phyloP scores from a whole-genome alignment of 1,284 basidiomycete genomes.

The Retiboletus fuscus region DNA sequence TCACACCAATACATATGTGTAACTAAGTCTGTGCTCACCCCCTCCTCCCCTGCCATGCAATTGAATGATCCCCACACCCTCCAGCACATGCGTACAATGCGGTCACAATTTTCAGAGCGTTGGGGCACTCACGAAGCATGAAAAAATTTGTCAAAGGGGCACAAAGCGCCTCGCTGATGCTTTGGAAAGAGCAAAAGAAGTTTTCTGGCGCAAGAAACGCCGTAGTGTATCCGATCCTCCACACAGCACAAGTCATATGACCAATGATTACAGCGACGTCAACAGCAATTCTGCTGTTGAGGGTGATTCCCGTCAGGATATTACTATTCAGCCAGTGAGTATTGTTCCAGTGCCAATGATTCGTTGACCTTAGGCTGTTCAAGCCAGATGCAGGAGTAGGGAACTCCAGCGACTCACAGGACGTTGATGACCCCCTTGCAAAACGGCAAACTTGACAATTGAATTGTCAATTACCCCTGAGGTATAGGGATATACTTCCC shows the following conservation, averaged over 20 bases:
- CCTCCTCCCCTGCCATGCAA: too few relatives aligned
- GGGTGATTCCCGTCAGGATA: too few relatives aligned
- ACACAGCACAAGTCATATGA: neutral
- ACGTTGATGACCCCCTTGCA: neutral
- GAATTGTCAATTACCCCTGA: constrained; percentile 1
- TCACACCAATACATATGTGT: too few relatives aligned
- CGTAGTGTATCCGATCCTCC: neutral
- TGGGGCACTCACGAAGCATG: constrained; percentile 5
- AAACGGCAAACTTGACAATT: neutral
- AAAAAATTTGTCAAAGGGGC: neutral
- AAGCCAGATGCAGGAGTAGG: neutral
- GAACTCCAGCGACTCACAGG: neutral
- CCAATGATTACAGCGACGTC: neutral
- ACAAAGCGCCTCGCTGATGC: neutral
- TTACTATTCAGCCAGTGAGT: neutral
- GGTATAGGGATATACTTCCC: constrained; percentile 1
- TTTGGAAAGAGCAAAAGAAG: constrained; percentile 1
- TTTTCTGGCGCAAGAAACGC: neutral
- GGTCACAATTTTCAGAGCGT: neutral
- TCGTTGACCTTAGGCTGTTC: too few relatives aligned
- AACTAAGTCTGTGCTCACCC: too few relatives aligned
- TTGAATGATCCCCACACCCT: neutral
- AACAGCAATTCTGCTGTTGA: neutral
- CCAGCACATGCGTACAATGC: neutral
- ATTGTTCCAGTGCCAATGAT: neutral